phyloP scores from a whole-genome alignment of 441 rosid species.

The Mallotus japonicus region DNA sequence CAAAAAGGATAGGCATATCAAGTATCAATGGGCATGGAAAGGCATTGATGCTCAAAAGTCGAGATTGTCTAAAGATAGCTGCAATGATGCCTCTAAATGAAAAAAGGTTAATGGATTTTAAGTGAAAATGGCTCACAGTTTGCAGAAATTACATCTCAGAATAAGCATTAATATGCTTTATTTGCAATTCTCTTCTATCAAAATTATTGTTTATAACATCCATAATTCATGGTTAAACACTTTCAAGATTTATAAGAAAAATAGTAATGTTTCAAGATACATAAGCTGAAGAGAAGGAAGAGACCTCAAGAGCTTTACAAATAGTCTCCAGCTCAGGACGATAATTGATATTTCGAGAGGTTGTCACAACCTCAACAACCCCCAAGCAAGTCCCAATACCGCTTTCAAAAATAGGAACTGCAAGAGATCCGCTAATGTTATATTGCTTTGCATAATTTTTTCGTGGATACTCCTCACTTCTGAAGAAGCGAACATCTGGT shows the following conservation, averaged over 20 bases:
- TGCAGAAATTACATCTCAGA: neutral
- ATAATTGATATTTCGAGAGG: constrained; percentile 61
- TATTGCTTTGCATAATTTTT: constrained; percentile 25
- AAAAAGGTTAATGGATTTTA: neutral
- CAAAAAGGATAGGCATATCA: neutral
- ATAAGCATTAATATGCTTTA: neutral
- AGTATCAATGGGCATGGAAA: neutral
- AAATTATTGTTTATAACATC: neutral
- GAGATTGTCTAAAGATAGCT: neutral
- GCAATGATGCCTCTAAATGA: neutral
- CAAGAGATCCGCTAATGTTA: constrained; percentile 33
- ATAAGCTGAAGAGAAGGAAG: constrained; percentile 13
- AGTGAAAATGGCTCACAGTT: neutral
- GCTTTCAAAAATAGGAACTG: constrained; percentile 32
- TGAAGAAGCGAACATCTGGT: constrained; percentile 53
- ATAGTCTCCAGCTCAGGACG: constrained; percentile 67
- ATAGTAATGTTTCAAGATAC: neutral
- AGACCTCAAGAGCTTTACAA: constrained; percentile 91
- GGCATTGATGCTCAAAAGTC: neutral
- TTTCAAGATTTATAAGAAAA: neutral
- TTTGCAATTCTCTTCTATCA: constrained; percentile 8
- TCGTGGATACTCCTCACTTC: constrained; percentile 45
- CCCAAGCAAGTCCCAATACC: constrained; percentile 75
- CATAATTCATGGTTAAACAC: constrained; percentile 10
- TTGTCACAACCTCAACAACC: constrained; percentile 84